These are phyloP conservation scores for Malus hybrid DNA, from an alignment of 331 rosid genomes.

Conservation along the genomic window DNA sequence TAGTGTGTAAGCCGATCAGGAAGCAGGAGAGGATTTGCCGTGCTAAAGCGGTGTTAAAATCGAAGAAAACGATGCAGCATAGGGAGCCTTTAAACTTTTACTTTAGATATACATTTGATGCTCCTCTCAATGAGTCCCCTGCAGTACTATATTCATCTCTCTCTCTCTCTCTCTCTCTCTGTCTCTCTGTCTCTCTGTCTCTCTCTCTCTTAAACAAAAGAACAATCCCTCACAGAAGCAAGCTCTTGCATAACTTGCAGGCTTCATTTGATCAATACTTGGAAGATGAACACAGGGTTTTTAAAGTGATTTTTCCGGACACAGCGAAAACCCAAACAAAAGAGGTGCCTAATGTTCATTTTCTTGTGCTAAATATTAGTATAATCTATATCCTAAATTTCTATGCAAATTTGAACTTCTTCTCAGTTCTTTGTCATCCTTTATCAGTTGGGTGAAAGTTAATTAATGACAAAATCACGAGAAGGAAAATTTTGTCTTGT, in stretches of 20 bases:
- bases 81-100: slow-evolving; percentile 22
- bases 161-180: background rate
- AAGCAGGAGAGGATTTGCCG: background rate
- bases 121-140: slow-evolving; percentile 35
- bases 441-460: background rate
- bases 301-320: slow-evolving; percentile 27
- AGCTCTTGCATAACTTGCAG: slow-evolving; percentile 7
- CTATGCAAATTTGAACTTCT: background rate
- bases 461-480: too few relatives aligned
- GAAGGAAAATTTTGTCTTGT: too few relatives aligned
- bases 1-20: slow-evolving; percentile 3
- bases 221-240: background rate
- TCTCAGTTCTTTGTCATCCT: background rate
- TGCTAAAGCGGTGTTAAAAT: background rate
- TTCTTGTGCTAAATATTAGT: background rate
- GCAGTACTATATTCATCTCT: slow-evolving; percentile 16
- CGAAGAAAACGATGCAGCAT: background rate
- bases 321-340: slow-evolving; percentile 19
- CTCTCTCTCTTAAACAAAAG: background rate
- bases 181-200: background rate
- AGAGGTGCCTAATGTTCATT: slow-evolving; percentile 18
- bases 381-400: background rate
- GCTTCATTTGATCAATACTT: slow-evolving; percentile 28
- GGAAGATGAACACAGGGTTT: slow-evolving; percentile 33
- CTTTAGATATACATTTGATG: slow-evolving; percentile 10